Evolutionary conservation across 179 eudicot genomes (phyloP).

Genomic region (Sideroxylon spinosum): DNA sequence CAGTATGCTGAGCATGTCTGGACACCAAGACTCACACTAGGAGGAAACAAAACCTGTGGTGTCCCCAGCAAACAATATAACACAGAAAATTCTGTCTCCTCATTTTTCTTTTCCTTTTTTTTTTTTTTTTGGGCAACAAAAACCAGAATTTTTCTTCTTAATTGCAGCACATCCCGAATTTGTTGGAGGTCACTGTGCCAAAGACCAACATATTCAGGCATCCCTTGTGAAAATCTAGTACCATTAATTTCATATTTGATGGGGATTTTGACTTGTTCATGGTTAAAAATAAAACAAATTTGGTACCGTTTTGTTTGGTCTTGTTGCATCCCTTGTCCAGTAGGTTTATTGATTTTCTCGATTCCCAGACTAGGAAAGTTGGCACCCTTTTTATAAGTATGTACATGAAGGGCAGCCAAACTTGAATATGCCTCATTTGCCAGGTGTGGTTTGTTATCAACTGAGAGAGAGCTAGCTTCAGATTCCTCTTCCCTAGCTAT

Average conservation of each 20-base stretch:
- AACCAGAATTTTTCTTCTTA: neutral
- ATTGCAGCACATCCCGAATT: neutral
- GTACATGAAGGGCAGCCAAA: slow-evolving; percentile 35
- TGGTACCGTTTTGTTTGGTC: slow-evolving; percentile 21
- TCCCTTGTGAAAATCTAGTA: neutral
- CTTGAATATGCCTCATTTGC: slow-evolving; percentile 51
- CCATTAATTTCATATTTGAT: neutral
- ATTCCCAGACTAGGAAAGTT: slow-evolving; percentile 23
- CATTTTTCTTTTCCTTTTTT: no score
- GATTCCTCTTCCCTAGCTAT: slow-evolving; percentile 84
- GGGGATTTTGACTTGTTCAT: neutral
- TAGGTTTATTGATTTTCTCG: slow-evolving; percentile 42
- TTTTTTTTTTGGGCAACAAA: neutral
- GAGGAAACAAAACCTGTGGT: neutral
- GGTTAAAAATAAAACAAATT: neutral
- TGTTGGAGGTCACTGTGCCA: neutral
- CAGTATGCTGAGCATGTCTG: neutral
- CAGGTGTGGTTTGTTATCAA: slow-evolving; percentile 53
- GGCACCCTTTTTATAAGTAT: slow-evolving; percentile 39
- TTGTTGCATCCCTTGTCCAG: slow-evolving; percentile 38
- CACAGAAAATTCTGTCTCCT: no score
- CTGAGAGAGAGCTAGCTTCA: slow-evolving; percentile 93
- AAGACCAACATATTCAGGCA: neutral
- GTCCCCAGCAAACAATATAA: neutral
- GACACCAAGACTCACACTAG: neutral